Percentiles rank a stretch among this genome's conserved stretches.
Conservation (phyloP, 176 grass and related monocot genomes). For the Lolium perenne region DNA sequence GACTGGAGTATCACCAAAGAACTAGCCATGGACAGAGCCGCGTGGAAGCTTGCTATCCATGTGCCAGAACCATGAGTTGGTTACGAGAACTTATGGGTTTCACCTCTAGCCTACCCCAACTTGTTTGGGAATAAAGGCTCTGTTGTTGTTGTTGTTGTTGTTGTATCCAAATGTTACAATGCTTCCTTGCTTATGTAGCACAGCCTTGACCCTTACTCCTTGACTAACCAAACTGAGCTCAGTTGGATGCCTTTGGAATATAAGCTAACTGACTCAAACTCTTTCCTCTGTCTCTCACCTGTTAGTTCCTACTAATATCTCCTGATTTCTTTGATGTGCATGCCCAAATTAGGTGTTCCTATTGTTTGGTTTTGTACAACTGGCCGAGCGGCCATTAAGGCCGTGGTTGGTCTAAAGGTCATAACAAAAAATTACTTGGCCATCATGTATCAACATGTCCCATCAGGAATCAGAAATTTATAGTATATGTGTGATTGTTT, state of each 20-base stretch:
- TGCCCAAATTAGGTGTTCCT: not conserved
- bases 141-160: too few relatives aligned
- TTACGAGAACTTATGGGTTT: too few relatives aligned
- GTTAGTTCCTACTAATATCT: not conserved
- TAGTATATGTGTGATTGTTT: not conserved
- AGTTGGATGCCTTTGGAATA: not conserved
- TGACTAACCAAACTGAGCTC: not conserved
- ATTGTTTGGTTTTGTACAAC: not conserved
- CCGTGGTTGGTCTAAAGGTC: not conserved
- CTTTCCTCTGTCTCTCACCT: not conserved
- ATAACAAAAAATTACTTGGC: not conserved
- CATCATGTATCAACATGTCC: not conserved
- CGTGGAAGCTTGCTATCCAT: too few relatives aligned
- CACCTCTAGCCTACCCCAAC: too few relatives aligned
- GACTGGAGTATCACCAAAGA: too few relatives aligned
- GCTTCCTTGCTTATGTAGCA: not conserved
- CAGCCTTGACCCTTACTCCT: not conserved
- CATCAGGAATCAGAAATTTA: not conserved
- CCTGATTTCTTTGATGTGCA: slow-evolving; percentile 8
- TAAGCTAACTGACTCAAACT: not conserved
- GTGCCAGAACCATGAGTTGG: too few relatives aligned
- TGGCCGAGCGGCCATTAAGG: not conserved
- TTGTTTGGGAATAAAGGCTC: too few relatives aligned
- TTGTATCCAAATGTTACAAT: not conserved
- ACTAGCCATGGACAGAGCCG: too few relatives aligned